Evolutionary conservation across 352 stramenopile species (phyloP).

Genomic region (Pythium graminicola): DNA sequence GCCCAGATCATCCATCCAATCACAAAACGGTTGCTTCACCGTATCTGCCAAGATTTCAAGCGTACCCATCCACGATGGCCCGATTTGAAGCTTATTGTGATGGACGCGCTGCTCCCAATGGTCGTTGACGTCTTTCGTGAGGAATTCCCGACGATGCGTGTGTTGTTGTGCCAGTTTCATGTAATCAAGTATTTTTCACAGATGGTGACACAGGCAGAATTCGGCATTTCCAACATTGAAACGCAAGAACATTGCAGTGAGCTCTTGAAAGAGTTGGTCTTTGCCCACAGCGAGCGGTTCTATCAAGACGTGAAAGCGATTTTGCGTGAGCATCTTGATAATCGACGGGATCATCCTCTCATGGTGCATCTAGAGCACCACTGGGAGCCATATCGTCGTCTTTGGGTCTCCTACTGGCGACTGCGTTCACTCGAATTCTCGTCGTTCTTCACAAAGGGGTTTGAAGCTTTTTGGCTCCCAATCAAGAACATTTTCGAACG

Average conservation of each 20-base stretch:
- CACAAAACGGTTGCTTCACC: slow-evolving; percentile 40
- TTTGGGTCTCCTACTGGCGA: slow-evolving; percentile 61
- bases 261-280: slow-evolving; percentile 55
- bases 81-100: slow-evolving; percentile 56
- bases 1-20: slow-evolving; percentile 40
- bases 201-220: slow-evolving; percentile 37
- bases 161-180: slow-evolving; percentile 65
- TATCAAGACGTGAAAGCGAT: slow-evolving; percentile 48
- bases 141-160: slow-evolving; percentile 49
- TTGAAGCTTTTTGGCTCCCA: slow-evolving; percentile 58
- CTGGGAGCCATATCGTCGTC: slow-evolving; percentile 53
- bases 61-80: slow-evolving; percentile 58
- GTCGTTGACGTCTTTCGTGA: slow-evolving; percentile 45
- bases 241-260: slow-evolving; percentile 41
- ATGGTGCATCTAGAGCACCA: slow-evolving; percentile 42
- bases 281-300: slow-evolving; percentile 39
- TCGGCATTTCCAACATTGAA: slow-evolving; percentile 30
- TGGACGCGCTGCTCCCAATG: slow-evolving; percentile 50
- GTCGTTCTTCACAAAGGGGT: slow-evolving; percentile 52
- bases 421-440: slow-evolving; percentile 58
- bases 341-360: slow-evolving; percentile 33
- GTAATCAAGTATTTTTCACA: slow-evolving; percentile 58
- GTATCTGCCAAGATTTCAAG: slow-evolving; percentile 70
- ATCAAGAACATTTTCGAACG: slow-evolving; percentile 53
- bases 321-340: slow-evolving; percentile 34